Evolutionary conservation across 331 rosid species (phyloP).

Genomic region (Rhamnella rubrinervis): DNA sequence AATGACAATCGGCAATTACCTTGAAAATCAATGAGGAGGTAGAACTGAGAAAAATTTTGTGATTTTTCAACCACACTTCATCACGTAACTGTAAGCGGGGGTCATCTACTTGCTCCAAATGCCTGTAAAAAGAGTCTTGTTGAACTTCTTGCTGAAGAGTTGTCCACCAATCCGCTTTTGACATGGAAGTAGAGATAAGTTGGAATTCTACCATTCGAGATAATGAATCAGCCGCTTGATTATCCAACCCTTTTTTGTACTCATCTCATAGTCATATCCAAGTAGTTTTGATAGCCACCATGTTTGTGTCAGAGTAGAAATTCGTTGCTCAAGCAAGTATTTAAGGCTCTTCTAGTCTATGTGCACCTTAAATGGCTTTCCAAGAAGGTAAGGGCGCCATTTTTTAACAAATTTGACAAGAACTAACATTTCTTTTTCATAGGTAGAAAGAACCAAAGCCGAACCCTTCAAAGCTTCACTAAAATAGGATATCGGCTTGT

Average conservation of each 20-base stretch:
- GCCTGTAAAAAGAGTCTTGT: not conserved
- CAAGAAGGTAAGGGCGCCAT: not conserved
- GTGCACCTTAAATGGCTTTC: not conserved
- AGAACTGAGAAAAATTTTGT: too few species aligned
- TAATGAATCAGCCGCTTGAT: not conserved
- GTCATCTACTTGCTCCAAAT: not conserved
- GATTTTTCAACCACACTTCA: not conserved
- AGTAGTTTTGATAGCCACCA: not conserved
- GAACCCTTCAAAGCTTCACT: not conserved
- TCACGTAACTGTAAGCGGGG: not conserved
- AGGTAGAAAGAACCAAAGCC: not conserved
- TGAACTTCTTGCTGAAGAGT: not conserved
- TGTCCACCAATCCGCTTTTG: not conserved
- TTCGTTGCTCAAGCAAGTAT: not conserved
- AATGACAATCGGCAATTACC: too few species aligned
- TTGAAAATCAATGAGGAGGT: too few species aligned
- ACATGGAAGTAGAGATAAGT: not conserved
- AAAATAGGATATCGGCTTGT: not conserved
- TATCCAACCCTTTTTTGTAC: not conserved
- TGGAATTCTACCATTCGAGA: not conserved
- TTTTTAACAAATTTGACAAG: too few species aligned
- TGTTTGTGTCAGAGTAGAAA: not conserved
- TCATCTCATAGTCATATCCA: not conserved
- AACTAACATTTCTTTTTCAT: not conserved
- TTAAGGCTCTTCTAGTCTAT: not conserved